phyloP scores from a whole-genome alignment of 768 basidiomycete species.

The Podaxis pistillaris region DNA sequence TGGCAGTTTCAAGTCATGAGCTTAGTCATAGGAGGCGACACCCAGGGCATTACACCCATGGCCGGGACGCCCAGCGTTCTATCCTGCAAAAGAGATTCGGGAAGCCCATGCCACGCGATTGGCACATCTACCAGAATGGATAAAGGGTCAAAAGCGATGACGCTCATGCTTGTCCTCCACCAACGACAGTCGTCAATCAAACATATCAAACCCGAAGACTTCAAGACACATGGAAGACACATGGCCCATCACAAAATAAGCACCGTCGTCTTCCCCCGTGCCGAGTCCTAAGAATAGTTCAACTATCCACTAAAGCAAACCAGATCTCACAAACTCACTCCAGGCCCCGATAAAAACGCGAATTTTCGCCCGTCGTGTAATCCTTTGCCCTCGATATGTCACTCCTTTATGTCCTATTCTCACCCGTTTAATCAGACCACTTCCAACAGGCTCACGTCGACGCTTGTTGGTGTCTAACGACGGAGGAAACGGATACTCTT shows the following conservation, averaged over 20 bases:
- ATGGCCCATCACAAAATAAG: not conserved
- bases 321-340: not conserved
- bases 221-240: not conserved
- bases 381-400: not conserved
- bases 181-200: too few species aligned
- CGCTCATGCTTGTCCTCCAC: too few species aligned
- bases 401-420: not conserved
- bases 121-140: too few species aligned
- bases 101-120: too few species aligned
- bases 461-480: not conserved
- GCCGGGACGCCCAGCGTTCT: too few species aligned
- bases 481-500: not conserved
- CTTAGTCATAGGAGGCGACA: too few species aligned
- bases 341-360: not conserved
- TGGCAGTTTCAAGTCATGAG: too few species aligned
- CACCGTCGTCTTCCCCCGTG: not conserved
- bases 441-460: not conserved
- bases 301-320: not conserved
- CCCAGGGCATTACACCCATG: too few species aligned
- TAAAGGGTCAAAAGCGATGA: too few species aligned
- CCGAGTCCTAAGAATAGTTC: not conserved
- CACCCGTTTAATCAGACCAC: not conserved
- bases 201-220: too few species aligned
- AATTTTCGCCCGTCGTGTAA: constrained; percentile 4
- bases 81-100: too few species aligned